Base-by-base conservation (phyloP, 164 flowering plant species). In the Berberis thunbergii region DNA sequence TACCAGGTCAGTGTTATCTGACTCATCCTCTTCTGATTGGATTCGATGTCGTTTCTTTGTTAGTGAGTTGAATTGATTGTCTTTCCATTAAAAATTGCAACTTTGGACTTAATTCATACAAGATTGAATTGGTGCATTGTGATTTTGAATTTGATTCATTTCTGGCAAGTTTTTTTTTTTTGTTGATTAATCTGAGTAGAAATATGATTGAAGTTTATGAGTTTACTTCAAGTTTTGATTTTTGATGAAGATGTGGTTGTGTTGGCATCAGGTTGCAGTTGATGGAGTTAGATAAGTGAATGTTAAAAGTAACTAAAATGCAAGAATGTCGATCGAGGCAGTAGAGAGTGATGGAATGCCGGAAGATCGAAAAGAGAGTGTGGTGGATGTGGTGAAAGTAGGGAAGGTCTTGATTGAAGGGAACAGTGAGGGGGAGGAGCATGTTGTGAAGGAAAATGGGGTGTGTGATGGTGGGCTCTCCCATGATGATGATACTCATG, bases 381-480 rank as follows among this genome's bases (percentile, higher is more conserved):
- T 41, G 60, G 55, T 65, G 10, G 63, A 49, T 58, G 63, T 59
- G 45, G 56, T 41, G 11, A 56, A 49, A 40, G 13, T 44, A 52
- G 66, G 62, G 57, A 64, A 60, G 4, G 13, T 9, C 57, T 40
- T 48, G 41, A 10, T 52, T 49, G 70, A 59, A 6, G 56, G 42
- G 60, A 60, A 62, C 13, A 65, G 61, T 4, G 61, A 39, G 48
- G 72, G 69, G 69, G 82, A 76, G 59, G 64, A 69, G 49, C 58
- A 53, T 72, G 54, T 61, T 49, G 68, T 55, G 10, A 71, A 66
- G 73, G 84, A 70, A 57, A 81, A 80, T 74, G 83, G 81, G 62
- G 59, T 70, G 41, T 13, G 2, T 58, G 72, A 76, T 68, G 72
- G 61, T n/a, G 41, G 45, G 41, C 43, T 11, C 39, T 46, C 7